Evolutionary conservation across 1,284 basidiomycete species (phyloP), one percentile per base, ranked within the genome.

Genomic region (Rhizoctonia solani): DNA sequence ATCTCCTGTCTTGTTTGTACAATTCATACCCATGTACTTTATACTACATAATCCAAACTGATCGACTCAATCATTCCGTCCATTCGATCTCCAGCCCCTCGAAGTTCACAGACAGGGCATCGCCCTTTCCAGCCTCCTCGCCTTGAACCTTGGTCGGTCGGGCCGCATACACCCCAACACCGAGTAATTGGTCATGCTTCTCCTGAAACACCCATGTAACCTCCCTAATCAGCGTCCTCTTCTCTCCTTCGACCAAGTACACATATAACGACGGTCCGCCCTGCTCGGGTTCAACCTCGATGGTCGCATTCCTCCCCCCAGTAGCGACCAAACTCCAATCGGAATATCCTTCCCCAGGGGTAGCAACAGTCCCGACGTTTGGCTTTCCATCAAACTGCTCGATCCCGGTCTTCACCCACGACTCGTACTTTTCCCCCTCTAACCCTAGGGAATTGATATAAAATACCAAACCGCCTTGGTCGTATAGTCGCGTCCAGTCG

Each of bases 331-430:
- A 54, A 42, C 74, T 74, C 74, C 74, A 74, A 69, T 74, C 74
- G 11, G 73, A 72, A 9, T 56, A 63, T 13, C 61, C 30, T 27
- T 67, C 66, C 25, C 54, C 68, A 11, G 72, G 72, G 5, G 73
- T 73, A 4, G 69, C 72, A 27, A 74, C 74, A 25, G 70, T 71
- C 11, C 72, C 73, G 3, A 74, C 68, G 53, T 71, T 71, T n/a
- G 72, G 55, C 39, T 70, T 69, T 21, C 66, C 72, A 49, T 71
- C 69, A 41, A 68, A 70, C 39, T 70, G 69, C 61, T 74, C 74
- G 67, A 74, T 72, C 9, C 74, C 74, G n/a, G 74, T 67, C 53
- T 74, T 74, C 4, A 74, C 52, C 73, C 74, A 74, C 41, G 54
- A 52, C 13, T 67, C 49, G 42, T 63, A 63, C 6, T 19, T 9